These are phyloP conservation scores for Podochytrium sp. DNA, from an alignment of 192 early-diverging fungal genomes.

Conservation along the genomic window DNA sequence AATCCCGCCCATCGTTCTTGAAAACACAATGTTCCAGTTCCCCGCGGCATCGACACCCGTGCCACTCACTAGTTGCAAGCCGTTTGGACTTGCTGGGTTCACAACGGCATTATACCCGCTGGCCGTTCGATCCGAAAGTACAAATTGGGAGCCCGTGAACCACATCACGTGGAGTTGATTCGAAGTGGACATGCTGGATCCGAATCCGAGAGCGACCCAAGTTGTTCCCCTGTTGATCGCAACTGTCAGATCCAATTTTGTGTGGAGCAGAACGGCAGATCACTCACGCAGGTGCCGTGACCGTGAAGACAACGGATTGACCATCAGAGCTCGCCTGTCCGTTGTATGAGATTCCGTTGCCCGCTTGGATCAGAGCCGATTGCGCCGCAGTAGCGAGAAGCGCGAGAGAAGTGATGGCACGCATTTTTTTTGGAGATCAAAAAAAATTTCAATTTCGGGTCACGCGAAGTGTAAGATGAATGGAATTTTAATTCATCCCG, in stretches of 20 bases:
- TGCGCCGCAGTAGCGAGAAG: background rate
- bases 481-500: no score
- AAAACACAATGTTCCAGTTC: conserved; percentile 6
- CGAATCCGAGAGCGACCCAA: background rate
- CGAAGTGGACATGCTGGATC: background rate
- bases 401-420: background rate
- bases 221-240: background rate
- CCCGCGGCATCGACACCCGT: background rate
- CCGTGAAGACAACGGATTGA: background rate
- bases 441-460: background rate
- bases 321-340: background rate
- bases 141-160: background rate
- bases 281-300: background rate
- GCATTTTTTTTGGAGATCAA: background rate
- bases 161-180: background rate
- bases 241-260: background rate
- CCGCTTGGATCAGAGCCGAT: background rate
- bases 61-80: background rate
- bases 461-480: no score
- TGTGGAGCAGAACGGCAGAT: background rate
- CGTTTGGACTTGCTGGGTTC: background rate
- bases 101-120: no score
- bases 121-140: background rate
- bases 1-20: background rate
- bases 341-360: background rate